Conservation (phyloP, 2,329 filamentous ascomycete species). For the Ceratocystiopsis minuta region DNA sequence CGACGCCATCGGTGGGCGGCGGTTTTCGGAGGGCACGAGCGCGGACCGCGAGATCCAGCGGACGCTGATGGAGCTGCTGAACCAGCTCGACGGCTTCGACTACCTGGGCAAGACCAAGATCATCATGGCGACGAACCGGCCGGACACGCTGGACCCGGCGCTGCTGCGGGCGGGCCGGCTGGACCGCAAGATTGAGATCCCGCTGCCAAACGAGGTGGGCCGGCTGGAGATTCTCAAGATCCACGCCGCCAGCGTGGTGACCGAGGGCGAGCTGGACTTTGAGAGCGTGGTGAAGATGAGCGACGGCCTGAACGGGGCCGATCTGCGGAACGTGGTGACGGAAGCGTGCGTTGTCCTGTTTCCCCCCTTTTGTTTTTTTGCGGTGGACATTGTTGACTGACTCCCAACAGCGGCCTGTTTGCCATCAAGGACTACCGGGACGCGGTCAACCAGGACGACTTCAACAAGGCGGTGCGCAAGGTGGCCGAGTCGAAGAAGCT, state of each 20-base stretch:
- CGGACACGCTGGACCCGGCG: slow-evolving; percentile 87
- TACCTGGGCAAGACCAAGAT: slow-evolving; percentile 99
- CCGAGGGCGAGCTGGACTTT: slow-evolving; percentile 92
- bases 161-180: slow-evolving; percentile 81
- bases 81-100: slow-evolving; percentile 97
- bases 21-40: slow-evolving; percentile 93
- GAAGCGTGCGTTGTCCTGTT: slow-evolving; percentile 58
- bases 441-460: slow-evolving; percentile 92
- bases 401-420: slow-evolving; percentile 57
- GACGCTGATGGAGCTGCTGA: slow-evolving; percentile 95
- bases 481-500: slow-evolving; percentile 95
- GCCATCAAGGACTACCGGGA: slow-evolving; percentile 98
- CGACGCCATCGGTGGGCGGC: slow-evolving; percentile 88
- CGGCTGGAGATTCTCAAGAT: slow-evolving; percentile 97
- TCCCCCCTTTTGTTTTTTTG: background rate
- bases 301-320: slow-evolving; percentile 90
- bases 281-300: slow-evolving; percentile 99
- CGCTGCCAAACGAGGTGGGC: slow-evolving; percentile 90
- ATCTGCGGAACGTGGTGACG: slow-evolving; percentile 93
- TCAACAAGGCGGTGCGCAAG: slow-evolving; percentile 98
- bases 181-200: slow-evolving; percentile 96
- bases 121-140: slow-evolving; percentile 98
- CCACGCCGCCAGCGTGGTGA: slow-evolving; percentile 67
- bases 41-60: slow-evolving; percentile 97
- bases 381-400: too few species aligned